Base-by-base conservation (phyloP, 345 rosid genomes). In the Lagerstroemia speciosa region DNA sequence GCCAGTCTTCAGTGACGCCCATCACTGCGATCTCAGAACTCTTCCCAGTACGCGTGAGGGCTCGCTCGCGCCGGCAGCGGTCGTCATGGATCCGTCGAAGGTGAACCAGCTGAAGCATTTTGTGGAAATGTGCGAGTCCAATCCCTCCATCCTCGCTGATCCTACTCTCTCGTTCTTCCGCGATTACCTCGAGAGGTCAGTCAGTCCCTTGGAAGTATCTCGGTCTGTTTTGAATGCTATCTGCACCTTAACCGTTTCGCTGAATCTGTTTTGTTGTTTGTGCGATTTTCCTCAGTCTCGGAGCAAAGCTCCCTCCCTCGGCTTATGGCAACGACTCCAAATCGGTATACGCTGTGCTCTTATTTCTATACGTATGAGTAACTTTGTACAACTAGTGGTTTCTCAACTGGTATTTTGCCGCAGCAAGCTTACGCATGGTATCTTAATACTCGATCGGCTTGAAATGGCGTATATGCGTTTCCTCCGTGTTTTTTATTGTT, bases 111-210 rank as follows among this genome's bases (percentile, higher is more conserved):
- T 94, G 74, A 86, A 88, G 81, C 69, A 65, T 38, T 89, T 94
- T 80, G 74, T 92, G 72, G 86, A 87, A 40, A 86, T 76, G 83
- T 89, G 97, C 85, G 82, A 87, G 80, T 84, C 96, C 52, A 62
- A 87, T 72, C 98, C 99, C 53, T 83, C 99, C 37, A 52, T 88
- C 30, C 97, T 94, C 81, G 16, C 69, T 45, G 88, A 93, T 38
- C 93, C 99, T 34, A 76, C 96, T 0, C 92, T 94, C 69, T 79
- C 93, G 77, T 94, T 94, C 89, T 94, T 94, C 88, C 89, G 93
- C 64, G 99, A 94, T 71, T 94, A 88, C 76, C 83, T 94, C 79
- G 84, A 85, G 53, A 91, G 99, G 99, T 89, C 58, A 31, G 40
- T 69, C 64, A 9, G 16, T 41, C 46, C 10, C 34, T 22, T 27